Conservation (phyloP, 1,284 basidiomycete genomes). For the Heterobasidion parviporum region DNA sequence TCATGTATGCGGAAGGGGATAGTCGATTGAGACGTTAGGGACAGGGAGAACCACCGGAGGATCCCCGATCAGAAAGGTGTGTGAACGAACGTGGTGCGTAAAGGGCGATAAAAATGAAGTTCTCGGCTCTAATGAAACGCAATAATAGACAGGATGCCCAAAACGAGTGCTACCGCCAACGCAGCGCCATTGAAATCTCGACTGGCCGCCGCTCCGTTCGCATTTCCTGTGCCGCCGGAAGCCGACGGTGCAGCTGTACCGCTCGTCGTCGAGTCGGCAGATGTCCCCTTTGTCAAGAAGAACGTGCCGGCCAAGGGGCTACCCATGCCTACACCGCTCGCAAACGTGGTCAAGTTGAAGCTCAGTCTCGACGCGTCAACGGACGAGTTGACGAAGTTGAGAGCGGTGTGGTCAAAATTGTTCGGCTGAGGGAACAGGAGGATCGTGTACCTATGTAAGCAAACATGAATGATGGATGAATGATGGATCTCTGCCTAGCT, state of each 20-base stretch:
- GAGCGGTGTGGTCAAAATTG: constrained; percentile 14
- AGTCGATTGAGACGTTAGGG: too few relatives aligned
- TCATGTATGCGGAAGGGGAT: too few relatives aligned
- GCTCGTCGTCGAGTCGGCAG: neutral
- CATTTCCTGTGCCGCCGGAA: neutral
- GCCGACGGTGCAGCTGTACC: neutral
- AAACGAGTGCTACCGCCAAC: neutral
- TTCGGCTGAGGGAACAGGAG: constrained; percentile 20
- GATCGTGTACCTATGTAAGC: constrained; percentile 16
- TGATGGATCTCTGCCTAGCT: neutral
- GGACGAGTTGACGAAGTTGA: constrained; percentile 15
- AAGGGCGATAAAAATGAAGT: too few relatives aligned
- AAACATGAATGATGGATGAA: neutral
- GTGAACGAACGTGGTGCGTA: too few relatives aligned
- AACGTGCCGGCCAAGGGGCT: constrained; percentile 22
- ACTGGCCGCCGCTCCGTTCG: neutral
- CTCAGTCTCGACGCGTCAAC: constrained; percentile 16
- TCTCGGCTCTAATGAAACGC: too few relatives aligned
- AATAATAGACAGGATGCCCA: neutral
- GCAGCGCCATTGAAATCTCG: neutral
- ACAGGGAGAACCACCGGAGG: too few relatives aligned
- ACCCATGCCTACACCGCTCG: constrained; percentile 17
- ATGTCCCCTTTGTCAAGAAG: constrained; percentile 17
- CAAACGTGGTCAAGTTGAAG: constrained; percentile 23
- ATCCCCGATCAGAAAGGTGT: too few relatives aligned